phyloP scores from a whole-genome alignment of 1,284 basidiomycete genomes.

The Fomitopsis betulina region DNA sequence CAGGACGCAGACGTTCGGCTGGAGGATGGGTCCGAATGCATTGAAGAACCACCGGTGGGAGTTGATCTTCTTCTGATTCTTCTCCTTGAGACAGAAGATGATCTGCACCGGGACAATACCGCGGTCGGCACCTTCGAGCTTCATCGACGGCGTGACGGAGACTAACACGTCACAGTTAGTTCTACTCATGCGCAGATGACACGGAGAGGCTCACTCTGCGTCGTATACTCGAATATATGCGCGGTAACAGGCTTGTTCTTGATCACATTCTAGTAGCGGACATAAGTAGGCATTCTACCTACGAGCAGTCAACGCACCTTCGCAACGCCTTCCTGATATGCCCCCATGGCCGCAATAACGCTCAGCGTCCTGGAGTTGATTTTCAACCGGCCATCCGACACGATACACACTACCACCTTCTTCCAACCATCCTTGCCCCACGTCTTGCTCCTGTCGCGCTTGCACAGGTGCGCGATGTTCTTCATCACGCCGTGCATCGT shows the following conservation, averaged over 20 bases:
- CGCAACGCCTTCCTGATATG: slow-evolving; percentile 83
- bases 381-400: slow-evolving; percentile 80
- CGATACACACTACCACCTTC: slow-evolving; percentile 67
- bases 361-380: slow-evolving; percentile 84
- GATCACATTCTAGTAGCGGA: slow-evolving; percentile 60
- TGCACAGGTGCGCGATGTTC: slow-evolving; percentile 81
- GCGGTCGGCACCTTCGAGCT: slow-evolving; percentile 79
- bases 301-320: slow-evolving; percentile 45
- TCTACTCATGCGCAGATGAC: background rate
- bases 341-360: slow-evolving; percentile 83
- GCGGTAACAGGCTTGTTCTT: slow-evolving; percentile 85
- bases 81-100: slow-evolving; percentile 93
- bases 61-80: slow-evolving; percentile 92
- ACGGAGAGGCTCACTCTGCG: slow-evolving; percentile 58
- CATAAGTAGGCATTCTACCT: slow-evolving; percentile 6
- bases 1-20: slow-evolving; percentile 90
- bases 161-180: slow-evolving; percentile 40
- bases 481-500: slow-evolving; percentile 94
- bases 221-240: slow-evolving; percentile 94
- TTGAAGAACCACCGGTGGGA: slow-evolving; percentile 95
- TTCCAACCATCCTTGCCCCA: slow-evolving; percentile 99
- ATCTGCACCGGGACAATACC: slow-evolving; percentile 87
- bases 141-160: slow-evolving; percentile 75
- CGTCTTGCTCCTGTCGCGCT: slow-evolving; percentile 79
- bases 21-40: slow-evolving; percentile 72